A percentile compares a stretch with the other conserved stretches of the same genome.
Conservation (phyloP, 1,284 basidiomycete genomes). For the Ustilago lituana region DNA sequence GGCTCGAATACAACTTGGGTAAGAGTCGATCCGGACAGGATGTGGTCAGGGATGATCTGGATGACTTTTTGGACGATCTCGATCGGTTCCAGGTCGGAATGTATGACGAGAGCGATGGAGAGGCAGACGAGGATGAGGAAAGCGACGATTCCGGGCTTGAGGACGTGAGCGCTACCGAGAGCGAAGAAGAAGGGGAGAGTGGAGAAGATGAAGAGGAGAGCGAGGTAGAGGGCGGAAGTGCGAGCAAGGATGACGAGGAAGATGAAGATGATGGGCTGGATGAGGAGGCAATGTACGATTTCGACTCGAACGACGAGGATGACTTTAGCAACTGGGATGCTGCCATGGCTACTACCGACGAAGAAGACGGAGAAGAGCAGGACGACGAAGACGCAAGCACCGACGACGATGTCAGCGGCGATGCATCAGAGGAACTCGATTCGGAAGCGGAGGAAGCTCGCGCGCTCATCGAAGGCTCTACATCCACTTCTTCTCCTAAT, state of each 20-base stretch:
- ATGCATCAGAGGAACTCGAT: conserved; percentile 16
- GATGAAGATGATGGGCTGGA: conserved; percentile 11
- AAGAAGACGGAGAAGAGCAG: conserved; percentile 21
- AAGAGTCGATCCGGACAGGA: conserved; percentile 30
- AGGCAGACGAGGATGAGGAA: conserved; percentile 7
- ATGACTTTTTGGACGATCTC: conserved; percentile 58
- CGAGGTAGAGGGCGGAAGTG: background rate
- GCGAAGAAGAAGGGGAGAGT: conserved; percentile 10
- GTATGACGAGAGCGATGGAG: conserved; percentile 29
- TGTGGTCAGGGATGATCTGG: conserved; percentile 52
- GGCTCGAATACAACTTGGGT: conserved; percentile 62
- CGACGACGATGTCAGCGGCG: conserved; percentile 5
- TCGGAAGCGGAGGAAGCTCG: conserved; percentile 39
- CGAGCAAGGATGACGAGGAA: background rate
- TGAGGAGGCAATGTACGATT: conserved; percentile 35
- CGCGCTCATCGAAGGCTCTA: conserved; percentile 16
- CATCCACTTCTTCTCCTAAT: background rate
- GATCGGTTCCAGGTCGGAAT: conserved; percentile 55
- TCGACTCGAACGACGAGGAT: conserved; percentile 45
- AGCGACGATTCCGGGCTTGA: conserved; percentile 22
- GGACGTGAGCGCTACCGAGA: conserved; percentile 16
- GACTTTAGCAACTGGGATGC: conserved; percentile 51
- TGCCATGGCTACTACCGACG: conserved; percentile 50
- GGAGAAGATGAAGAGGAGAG: conserved; percentile 2
- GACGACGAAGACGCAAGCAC: conserved; percentile 9